Evolutionary conservation across 805 yeast species (phyloP), one percentile per base, ranked within the genome.

Genomic region (Nakazawaea ambrosiae): DNA sequence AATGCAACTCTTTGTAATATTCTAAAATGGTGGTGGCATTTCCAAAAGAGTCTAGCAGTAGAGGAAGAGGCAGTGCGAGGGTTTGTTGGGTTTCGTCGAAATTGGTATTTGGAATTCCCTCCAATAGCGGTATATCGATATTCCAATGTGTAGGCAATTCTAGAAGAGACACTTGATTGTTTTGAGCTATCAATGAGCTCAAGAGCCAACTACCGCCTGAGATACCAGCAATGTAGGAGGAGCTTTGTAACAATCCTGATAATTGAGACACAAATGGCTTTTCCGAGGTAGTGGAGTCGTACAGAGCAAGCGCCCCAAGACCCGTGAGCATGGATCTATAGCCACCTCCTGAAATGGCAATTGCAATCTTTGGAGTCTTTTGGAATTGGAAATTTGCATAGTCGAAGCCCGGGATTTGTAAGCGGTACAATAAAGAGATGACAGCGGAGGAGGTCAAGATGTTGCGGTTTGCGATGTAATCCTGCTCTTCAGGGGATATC

Each of bases 201-300:
- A 81, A 72, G 7, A 78, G 55, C 88, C 89, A 81, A 32, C 81
- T 70, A 1, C 88, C 89, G 1, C 88, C 88, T 3, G 86, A 78
- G 1, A 78, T 67, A 1, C 87, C 87, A 0, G 75, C 69, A 9
- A 81, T 60, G 49, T 81, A 80, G 12, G 70, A 58, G 0, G 76
- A 42, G 6, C 73, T 58, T 46, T 79, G 84, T 16, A 73, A 54
- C 9, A 80, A 38, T 0, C 81, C 81, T 17, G 73, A 73, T 14
- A 75, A 44, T 24, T 54, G 59, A n/a, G 63, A 59, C n/a, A n/a
- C n/a, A n/a, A n/a, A n/a, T 2, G 31, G 27, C 2, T 66, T 30
- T 5, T 56, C 52, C 0, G 62, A 52, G 4, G 72, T 66, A 36
- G 80, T 52, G 10, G 38, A 41, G 46, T 77, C 84, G 33, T 67